phyloP scores from a whole-genome alignment of 2,329 filamentous ascomycete genomes.

The Coleophoma cylindrospora region DNA sequence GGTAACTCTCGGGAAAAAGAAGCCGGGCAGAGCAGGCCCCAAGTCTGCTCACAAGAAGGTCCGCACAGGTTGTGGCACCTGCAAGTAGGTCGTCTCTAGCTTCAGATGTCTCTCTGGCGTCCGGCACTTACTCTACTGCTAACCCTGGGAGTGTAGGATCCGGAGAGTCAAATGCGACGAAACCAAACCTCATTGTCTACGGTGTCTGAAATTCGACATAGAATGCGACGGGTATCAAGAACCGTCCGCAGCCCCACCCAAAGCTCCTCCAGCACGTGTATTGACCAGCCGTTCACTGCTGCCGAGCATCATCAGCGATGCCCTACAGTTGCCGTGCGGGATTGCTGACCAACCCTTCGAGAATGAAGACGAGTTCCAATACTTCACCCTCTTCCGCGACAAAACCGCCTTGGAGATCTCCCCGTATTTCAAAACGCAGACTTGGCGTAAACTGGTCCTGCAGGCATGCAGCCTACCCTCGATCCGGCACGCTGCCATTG shows the following conservation, averaged over 20 bases:
- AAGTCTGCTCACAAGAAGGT: not conserved
- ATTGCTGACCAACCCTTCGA: conserved; percentile 3
- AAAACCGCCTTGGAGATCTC: conserved; percentile 9
- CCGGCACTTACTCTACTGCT: not conserved
- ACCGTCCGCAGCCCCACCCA: not conserved
- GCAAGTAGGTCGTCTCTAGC: not conserved
- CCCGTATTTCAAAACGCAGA: conserved; percentile 11
- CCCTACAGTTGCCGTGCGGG: too few species aligned
- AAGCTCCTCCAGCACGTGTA: not conserved
- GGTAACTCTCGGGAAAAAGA: too few species aligned
- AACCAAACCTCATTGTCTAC: conserved; percentile 49
- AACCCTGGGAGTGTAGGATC: not conserved
- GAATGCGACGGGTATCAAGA: conserved; percentile 48
- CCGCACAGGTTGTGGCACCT: not conserved
- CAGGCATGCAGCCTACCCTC: conserved; percentile 11
- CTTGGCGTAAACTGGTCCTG: conserved; percentile 13
- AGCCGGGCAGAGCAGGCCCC: not conserved
- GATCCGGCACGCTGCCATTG: conserved; percentile 14
- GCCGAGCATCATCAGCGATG: not conserved
- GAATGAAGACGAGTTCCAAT: conserved; percentile 11
- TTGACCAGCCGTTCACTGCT: not conserved
- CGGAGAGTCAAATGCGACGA: conserved; percentile 62
- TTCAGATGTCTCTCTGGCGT: not conserved
- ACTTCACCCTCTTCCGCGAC: conserved; percentile 13
- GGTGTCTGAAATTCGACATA: conserved; percentile 53